Evolutionary conservation across 1,284 basidiomycete species (phyloP).

Genomic region (Paramarasmius palmivorus): DNA sequence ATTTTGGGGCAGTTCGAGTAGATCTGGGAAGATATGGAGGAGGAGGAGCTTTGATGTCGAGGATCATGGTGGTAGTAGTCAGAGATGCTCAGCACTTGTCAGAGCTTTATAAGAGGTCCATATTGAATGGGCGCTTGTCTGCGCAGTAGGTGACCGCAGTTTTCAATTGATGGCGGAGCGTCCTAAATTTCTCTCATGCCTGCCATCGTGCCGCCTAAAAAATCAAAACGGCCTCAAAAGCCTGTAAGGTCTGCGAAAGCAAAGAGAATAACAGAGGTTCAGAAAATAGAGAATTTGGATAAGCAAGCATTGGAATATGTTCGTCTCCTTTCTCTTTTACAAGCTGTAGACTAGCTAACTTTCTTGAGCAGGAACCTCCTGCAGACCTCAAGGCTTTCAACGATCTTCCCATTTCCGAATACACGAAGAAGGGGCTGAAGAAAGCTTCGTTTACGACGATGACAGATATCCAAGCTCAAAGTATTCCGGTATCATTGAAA

Average conservation of each 20-base stretch:
- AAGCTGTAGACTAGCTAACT: slow-evolving; percentile 9
- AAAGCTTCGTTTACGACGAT: slow-evolving; percentile 84
- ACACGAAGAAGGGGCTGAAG: slow-evolving; percentile 77
- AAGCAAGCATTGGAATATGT: slow-evolving; percentile 57
- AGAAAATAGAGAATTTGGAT: slow-evolving; percentile 57
- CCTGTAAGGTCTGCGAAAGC: slow-evolving; percentile 31
- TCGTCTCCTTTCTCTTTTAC: slow-evolving; percentile 27
- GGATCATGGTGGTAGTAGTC: slow-evolving; percentile 5
- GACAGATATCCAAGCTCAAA: slow-evolving; percentile 91
- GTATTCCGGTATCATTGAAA: slow-evolving; percentile 90
- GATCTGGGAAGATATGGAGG: slow-evolving; percentile 9
- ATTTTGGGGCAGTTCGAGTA: background rate
- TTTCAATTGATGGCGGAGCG: background rate
- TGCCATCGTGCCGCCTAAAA: slow-evolving; percentile 6
- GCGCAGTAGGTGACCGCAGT: too few species aligned
- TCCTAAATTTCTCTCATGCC: background rate
- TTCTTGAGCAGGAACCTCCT: slow-evolving; percentile 43
- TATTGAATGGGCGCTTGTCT: background rate
- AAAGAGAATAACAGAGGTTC: slow-evolving; percentile 51
- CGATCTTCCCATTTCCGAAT: slow-evolving; percentile 69
- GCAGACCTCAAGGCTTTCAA: slow-evolving; percentile 54
- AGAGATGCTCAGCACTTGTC: background rate
- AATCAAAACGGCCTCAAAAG: slow-evolving; percentile 23
- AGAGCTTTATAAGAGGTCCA: background rate
- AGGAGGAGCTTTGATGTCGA: slow-evolving; percentile 12